Evolutionary conservation across 2,329 filamentous ascomycete genomes (phyloP), one percentile per base, ranked within the genome.

Genomic region (Thermoascus crustaceus): DNA sequence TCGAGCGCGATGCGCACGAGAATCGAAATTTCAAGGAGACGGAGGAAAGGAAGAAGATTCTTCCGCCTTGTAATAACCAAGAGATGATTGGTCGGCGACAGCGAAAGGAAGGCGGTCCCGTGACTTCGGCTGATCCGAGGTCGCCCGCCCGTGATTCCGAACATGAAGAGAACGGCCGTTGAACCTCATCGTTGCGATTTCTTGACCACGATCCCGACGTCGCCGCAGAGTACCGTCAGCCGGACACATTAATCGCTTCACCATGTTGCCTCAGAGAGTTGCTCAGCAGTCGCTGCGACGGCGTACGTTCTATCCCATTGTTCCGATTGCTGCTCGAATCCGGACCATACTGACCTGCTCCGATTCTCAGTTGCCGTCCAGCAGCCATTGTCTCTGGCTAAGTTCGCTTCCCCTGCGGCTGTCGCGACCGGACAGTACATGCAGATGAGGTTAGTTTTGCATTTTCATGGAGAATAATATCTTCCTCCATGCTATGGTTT

Each of bases 221-320:
- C 43, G 32, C 19, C 25, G 30, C 35, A 32, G 39, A 43, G 40
- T 32, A 35, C 34, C 30, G 37, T 26, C 35, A 17, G 14, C 17
- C 22, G 32, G 27, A 16, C 32, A 26, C 9, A 32, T 30, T 31
- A 31, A 10, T 32, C 16, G 29, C 24, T 38, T 43, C 54, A 64
- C 38, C 30, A 68, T 71, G 66, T 55, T 68, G 47, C 63, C 64
- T 36, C 66, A 68, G 47, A 65, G 66, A 54, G 51, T 66, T 53
- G 57, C 61, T 37, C 66, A 69, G 48, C 61, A 64, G 47, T 66
- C 65, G 41, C 53, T 67, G 52, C 60, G 66, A 55, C 65, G 67
- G 54, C 55, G 67, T 71, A 68, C 45, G 64, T 60, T 14, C 23
- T 25, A n/a, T n/a, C n/a, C n/a, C n/a, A n/a, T n/a, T n/a, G n/a